These are phyloP conservation scores for Saksenaea vasiformis DNA, from an alignment of 371 early-diverging fungal species.

Conservation along the genomic window DNA sequence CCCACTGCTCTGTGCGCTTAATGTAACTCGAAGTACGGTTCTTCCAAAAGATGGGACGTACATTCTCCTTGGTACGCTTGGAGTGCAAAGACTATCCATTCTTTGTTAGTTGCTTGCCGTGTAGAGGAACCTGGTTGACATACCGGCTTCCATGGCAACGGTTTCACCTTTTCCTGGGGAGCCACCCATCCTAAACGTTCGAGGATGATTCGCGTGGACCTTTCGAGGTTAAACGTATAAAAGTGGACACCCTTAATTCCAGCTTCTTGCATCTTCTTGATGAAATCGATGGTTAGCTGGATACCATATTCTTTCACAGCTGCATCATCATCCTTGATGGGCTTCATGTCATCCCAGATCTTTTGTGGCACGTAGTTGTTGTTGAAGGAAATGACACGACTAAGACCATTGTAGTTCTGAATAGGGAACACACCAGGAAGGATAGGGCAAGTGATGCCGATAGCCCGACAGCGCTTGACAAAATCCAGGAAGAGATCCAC, in stretches of 20 bases:
- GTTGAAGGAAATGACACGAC: constrained; percentile 83
- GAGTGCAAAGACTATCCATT: constrained; percentile 49
- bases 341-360: constrained; percentile 84
- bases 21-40: constrained; percentile 93
- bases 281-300: constrained; percentile 81
- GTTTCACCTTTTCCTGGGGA: constrained; percentile 75
- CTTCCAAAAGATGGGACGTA: constrained; percentile 98
- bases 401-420: constrained; percentile 85
- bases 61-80: constrained; percentile 90
- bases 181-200: constrained; percentile 83
- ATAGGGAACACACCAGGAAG: constrained; percentile 96
- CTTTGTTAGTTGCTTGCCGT: not conserved
- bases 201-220: constrained; percentile 80
- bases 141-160: constrained; percentile 93
- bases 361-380: constrained; percentile 84
- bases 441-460: constrained; percentile 86
- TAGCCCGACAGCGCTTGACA: constrained; percentile 72
- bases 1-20: constrained; percentile 93
- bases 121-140: constrained; percentile 4
- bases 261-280: constrained; percentile 62
- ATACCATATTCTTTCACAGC: constrained; percentile 95
- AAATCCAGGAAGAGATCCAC: constrained; percentile 81
- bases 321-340: constrained; percentile 95
- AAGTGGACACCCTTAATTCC: constrained; percentile 81
- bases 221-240: constrained; percentile 91